phyloP scores from a whole-genome alignment of 2,329 filamentous ascomycete genomes.

The Colletotrichum chrysophilum region DNA sequence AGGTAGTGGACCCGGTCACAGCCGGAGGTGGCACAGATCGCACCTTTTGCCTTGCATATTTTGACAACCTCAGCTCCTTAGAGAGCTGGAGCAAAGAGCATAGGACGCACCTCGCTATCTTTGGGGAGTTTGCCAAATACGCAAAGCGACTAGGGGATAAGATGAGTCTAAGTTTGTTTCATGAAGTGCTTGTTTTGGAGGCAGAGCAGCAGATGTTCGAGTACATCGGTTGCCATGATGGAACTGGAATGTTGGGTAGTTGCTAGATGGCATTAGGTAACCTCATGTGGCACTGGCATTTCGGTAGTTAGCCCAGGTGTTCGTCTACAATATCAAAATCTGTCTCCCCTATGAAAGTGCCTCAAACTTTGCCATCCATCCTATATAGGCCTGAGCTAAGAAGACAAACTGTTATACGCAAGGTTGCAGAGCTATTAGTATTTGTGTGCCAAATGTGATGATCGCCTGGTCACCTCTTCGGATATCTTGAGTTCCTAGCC shows the following conservation, averaged over 20 bases:
- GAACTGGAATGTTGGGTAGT: neutral
- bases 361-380: too few relatives aligned
- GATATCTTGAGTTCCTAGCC: too few relatives aligned
- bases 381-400: too few relatives aligned
- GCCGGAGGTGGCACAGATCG: neutral
- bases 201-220: neutral
- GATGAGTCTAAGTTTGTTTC: neutral
- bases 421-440: too few relatives aligned
- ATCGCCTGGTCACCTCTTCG: too few relatives aligned
- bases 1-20: neutral
- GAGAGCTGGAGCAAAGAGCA: neutral
- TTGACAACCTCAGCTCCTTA: neutral
- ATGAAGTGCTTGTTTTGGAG: neutral
- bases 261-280: too few relatives aligned
- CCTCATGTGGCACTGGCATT: too few relatives aligned
- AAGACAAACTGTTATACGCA: too few relatives aligned
- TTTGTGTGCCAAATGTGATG: too few relatives aligned
- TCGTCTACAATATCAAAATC: too few relatives aligned
- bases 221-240: neutral
- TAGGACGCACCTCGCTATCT: neutral
- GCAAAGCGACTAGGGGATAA: neutral
- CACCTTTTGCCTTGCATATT: neutral
- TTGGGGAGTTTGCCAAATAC: neutral
- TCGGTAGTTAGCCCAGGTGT: too few relatives aligned
- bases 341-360: too few relatives aligned